Evolutionary conservation across 306 rosid species (phyloP), one percentile per base, ranked within the genome.

Genomic region (Vachellia pachyceras): DNA sequence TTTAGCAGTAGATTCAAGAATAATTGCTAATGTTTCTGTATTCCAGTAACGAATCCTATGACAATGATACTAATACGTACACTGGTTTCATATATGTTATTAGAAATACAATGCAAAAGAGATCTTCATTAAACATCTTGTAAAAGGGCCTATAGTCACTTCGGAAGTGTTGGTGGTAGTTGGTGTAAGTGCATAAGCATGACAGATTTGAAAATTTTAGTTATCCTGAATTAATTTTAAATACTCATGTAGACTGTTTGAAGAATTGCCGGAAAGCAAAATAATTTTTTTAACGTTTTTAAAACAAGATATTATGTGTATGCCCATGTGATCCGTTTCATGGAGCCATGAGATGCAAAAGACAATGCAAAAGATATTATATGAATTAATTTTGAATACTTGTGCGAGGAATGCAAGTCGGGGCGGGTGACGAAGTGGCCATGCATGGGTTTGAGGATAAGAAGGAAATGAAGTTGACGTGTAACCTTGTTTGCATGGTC

Each of bases 21-120:
- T 79, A 73, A 80, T 82, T 73, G 47, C 71, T 76, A 4, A 63
- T 76, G 80, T 73, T 71, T 61, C 22, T 22, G 10, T 36, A 7
- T 73, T 63, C 63, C 50, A 70, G 33, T 20, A 41, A 64, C 18
- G 39, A 23, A 4, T 83, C 29, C 52, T 11, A 77, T 47, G 52
- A 33, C 47, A 60, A 80, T 69, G 77, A 70, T 52, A 22, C 12
- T 80, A 61, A 42, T 54, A 57, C 64, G 82, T 78, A 65, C 76
- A 70, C 80, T 69, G n/a, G 35, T 74, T 69, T 57, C 85, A 77
- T 68, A 39, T 47, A 55, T 80, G 82, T 73, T 74, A 44, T 60
- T 54, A 22, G 44, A 69, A 68, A 42, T 73, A 65, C 72, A 35
- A 77, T 83, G 60, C 52, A 41, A 46, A 69, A 70, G 66, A 55